Conservation (phyloP, 306 rosid species). For the Hippophae rhamnoides region DNA sequence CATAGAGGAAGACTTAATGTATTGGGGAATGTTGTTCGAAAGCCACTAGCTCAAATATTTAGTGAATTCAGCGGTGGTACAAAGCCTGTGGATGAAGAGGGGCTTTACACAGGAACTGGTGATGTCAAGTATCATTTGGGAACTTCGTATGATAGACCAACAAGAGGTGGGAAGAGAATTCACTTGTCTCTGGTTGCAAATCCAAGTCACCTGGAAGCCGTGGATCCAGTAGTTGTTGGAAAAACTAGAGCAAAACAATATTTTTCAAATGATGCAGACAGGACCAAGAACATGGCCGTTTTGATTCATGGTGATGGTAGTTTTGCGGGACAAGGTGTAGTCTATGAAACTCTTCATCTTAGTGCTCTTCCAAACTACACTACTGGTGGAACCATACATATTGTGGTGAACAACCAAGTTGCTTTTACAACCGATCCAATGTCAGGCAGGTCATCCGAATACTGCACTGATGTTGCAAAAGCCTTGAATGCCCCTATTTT, state of each 20-base stretch:
- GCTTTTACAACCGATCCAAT: conserved; percentile 92
- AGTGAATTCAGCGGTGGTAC: conserved; percentile 79
- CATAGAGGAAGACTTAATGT: conserved; percentile 84
- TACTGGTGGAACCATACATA: conserved; percentile 95
- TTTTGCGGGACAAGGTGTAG: conserved; percentile 98
- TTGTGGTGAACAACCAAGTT: conserved; percentile 88
- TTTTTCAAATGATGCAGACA: conserved; percentile 57
- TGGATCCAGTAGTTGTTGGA: conserved; percentile 80
- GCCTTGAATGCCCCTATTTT: conserved; percentile 87
- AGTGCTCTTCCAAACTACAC: conserved; percentile 91
- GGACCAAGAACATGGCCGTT: conserved; percentile 75
- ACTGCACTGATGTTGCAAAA: conserved; percentile 93
- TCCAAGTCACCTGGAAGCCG: conserved; percentile 99
- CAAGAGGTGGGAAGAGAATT: conserved; percentile 78
- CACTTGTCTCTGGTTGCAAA: conserved; percentile 87
- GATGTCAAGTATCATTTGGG: conserved; percentile 97
- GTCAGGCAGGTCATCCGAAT: conserved; percentile 83
- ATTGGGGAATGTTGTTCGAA: conserved; percentile 83
- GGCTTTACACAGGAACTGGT: conserved; percentile 90
- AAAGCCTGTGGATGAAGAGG: conserved; percentile 77
- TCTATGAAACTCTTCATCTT: conserved; percentile 85
- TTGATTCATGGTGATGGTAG: conserved; percentile 97
- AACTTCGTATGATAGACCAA: conserved; percentile 85
- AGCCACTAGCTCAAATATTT: conserved; percentile 87
- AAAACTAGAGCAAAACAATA: conserved; percentile 94